Base-by-base conservation (phyloP, 2,329 filamentous ascomycete genomes). In the Ampelomyces quisqualis region DNA sequence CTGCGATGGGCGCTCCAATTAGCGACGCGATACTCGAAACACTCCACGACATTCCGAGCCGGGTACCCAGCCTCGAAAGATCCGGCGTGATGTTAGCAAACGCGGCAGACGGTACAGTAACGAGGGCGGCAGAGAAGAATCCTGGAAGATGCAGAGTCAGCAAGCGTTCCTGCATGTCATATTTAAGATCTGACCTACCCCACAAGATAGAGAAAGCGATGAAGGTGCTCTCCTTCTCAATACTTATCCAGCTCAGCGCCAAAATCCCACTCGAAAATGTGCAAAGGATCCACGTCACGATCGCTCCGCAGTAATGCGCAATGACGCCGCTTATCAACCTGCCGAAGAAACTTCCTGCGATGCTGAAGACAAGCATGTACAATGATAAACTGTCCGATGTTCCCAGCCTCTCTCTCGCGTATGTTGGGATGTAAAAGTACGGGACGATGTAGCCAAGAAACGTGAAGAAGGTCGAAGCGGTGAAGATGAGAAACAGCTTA, bases 391-490 rank as follows among this genome's bases (percentile, higher is more conserved):
- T 64, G 33, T 65, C 56, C 2, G 46, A 55, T n/a, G 53, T 53
- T 0, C 59, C 64, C 7, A 69, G 49, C 3, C 34, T 38, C 26
- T 68, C 60, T 13, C 52, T 48, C 2, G 64, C 62, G 41, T 60
- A 69, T 3, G 62, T 63, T 2, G 65, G 58, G 10, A 69, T 66
- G 38, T 67, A 69, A 33, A 68, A 68, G 35, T 67, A 69, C 1
- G 65, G 65, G 0, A 67, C 53, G 5, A 66, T 69, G 32, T 69
- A 69, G 1, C 66, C 66, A 1, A 69, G 46, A 27, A 67, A 69
- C 3, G 55, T 64, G 20, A 55, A 53, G 35, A 67, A 69, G 1
- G 60, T 64, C 18, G 52, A 64, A 4, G 47, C 49, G 0, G 64
- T 68, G 34, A 68, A 69, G 29, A 68, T 49, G 20, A 67, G 50